Percentiles rank a stretch among this genome's conserved stretches.
Conservation (phyloP, 441 rosid genomes). For the Eutrema salsugineum region DNA sequence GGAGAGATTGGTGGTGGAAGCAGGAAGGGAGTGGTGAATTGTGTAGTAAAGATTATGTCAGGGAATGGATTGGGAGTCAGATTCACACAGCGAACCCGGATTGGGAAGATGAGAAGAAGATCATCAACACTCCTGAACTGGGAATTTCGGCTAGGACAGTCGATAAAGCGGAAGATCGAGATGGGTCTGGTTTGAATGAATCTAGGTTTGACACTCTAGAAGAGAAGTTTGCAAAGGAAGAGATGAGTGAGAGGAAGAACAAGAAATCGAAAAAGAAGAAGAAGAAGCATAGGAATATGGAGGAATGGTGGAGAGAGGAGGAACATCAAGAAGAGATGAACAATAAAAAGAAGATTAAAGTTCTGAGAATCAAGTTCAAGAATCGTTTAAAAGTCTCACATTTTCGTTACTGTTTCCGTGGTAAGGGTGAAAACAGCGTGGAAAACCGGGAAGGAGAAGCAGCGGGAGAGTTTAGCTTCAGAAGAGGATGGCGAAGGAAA, state of each 20-base stretch:
- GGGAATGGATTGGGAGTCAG: conserved; percentile 99
- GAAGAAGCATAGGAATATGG: conserved; percentile 71
- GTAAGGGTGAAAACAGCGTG: conserved; percentile 40
- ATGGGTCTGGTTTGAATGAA: conserved; percentile 35
- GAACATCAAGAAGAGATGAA: conserved; percentile 71
- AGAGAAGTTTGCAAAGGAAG: conserved; percentile 43
- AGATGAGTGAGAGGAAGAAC: conserved; percentile 45
- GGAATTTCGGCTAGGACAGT: conserved; percentile 34
- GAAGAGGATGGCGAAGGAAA: conserved; percentile 71
- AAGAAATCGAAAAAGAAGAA: conserved; percentile 42
- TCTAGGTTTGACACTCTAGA: conserved; percentile 34
- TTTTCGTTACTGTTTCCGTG: conserved; percentile 46
- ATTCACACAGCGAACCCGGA: conserved; percentile 70
- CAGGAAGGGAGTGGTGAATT: conserved; percentile 94
- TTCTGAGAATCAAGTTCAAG: conserved; percentile 55
- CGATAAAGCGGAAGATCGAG: conserved; percentile 43
- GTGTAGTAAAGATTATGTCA: conserved; percentile 91
- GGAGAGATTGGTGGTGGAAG: conserved; percentile 99
- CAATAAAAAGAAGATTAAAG: conserved; percentile 36
- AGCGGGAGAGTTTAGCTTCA: conserved; percentile 86
- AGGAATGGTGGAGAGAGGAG: conserved; percentile 98
- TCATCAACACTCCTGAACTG: conserved; percentile 34
- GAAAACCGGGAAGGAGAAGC: conserved; percentile 41
- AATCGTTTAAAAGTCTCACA: conserved; percentile 55
- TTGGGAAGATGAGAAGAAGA: conserved; percentile 77